Conservation (phyloP, 2,329 filamentous ascomycete genomes). For the Neofusicoccum kwambonambiense region DNA sequence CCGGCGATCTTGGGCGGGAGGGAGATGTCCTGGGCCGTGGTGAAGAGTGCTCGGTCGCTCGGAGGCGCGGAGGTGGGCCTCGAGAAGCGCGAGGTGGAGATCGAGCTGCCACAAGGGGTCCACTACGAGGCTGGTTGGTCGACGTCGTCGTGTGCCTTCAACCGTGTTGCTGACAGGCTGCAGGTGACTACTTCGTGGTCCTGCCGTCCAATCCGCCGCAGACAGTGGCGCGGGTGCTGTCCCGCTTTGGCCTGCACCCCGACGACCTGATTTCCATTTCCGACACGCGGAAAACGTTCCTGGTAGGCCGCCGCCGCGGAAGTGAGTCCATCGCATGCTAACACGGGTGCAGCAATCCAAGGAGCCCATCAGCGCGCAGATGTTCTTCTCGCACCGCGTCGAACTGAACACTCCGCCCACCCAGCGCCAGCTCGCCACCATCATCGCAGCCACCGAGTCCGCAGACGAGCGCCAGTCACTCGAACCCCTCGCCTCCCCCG, state of each 20-base stretch:
- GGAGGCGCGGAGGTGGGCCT: constrained; percentile 20
- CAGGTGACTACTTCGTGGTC: constrained; percentile 14
- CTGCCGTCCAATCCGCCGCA: not conserved
- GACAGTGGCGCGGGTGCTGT: not conserved
- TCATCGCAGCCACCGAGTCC: constrained; percentile 17
- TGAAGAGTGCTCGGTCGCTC: not conserved
- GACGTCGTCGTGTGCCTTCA: not conserved
- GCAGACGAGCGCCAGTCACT: constrained; percentile 5
- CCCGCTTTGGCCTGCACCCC: not conserved
- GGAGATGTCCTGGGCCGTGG: constrained; percentile 20
- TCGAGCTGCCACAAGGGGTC: not conserved
- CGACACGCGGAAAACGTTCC: constrained; percentile 19
- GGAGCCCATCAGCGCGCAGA: constrained; percentile 19
- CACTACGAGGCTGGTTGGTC: constrained; percentile 1
- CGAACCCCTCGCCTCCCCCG: not conserved
- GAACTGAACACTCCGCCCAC: constrained; percentile 22
- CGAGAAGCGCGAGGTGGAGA: constrained; percentile 5
- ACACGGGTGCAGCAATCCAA: not conserved
- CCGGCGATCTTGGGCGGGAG: constrained; percentile 8
- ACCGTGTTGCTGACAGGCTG: not conserved
- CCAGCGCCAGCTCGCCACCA: constrained; percentile 22
- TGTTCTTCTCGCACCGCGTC: constrained; percentile 21
- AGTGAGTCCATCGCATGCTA: not conserved
- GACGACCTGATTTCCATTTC: constrained; percentile 2
- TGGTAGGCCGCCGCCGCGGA: not conserved